These are phyloP conservation scores for Candida succiphila DNA, from an alignment of 805 yeast species.

Conservation along the genomic window DNA sequence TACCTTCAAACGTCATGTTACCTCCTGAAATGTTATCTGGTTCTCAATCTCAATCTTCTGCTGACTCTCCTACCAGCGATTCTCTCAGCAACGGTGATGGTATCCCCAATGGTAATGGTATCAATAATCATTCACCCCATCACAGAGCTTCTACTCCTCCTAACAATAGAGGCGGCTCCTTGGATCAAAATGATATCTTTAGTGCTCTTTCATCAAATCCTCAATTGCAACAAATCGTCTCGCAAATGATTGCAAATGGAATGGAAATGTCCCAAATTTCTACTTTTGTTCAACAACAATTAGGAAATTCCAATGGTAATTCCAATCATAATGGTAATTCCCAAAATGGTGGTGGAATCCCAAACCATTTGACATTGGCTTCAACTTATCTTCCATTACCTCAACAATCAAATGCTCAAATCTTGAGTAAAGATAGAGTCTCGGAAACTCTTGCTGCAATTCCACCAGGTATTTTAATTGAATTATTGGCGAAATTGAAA, in stretches of 20 bases:
- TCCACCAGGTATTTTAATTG: conserved; percentile 64
- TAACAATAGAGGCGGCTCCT: conserved; percentile 22
- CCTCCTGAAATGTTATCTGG: conserved; percentile 35
- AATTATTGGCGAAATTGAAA: conserved; percentile 58
- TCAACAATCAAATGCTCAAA: conserved; percentile 13
- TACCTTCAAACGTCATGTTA: conserved; percentile 49
- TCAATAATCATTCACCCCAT: neutral
- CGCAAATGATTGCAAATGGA: conserved; percentile 13
- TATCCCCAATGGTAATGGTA: conserved; percentile 2
- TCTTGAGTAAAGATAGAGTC: conserved; percentile 45
- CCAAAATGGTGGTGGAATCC: conserved; percentile 16
- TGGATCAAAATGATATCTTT: conserved; percentile 25
- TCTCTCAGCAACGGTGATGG: conserved; percentile 1
- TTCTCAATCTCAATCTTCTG: neutral
- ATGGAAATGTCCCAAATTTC: no score
- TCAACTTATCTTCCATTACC: conserved; percentile 47
- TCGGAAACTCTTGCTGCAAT: conserved; percentile 52
- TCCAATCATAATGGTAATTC: neutral
- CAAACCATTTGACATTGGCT: conserved; percentile 42
- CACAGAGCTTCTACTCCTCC: conserved; percentile 9
- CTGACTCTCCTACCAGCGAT: conserved; percentile 1
- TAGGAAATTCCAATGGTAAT: neutral
- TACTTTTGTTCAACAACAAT: no score
- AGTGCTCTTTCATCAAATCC: conserved; percentile 25
- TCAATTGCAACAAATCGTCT: conserved; percentile 20